A percentile compares a stretch with the other conserved stretches of the same genome.
phyloP scores from a whole-genome alignment of 192 early-diverging fungal species.

The Lobosporangium transversale region DNA sequence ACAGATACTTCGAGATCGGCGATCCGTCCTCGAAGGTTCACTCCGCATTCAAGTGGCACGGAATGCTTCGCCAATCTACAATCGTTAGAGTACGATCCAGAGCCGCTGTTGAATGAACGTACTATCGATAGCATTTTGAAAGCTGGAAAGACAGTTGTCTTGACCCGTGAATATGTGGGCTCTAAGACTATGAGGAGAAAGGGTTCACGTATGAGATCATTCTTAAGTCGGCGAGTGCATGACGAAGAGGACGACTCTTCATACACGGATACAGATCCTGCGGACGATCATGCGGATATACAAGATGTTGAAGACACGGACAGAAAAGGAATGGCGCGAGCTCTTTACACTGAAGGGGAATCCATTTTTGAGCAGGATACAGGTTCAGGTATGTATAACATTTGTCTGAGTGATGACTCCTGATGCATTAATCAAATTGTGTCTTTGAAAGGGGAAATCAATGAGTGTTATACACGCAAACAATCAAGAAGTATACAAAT shows the following conservation, averaged over 20 bases:
- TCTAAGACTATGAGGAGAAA: constrained; percentile 12
- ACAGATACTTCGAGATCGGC: constrained; percentile 8
- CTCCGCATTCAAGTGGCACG: constrained; percentile 24
- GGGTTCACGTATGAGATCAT: constrained; percentile 18
- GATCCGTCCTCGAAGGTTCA: constrained; percentile 11
- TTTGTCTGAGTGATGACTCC: too few relatives aligned
- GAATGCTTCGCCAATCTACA: constrained; percentile 62
- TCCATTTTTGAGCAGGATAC: constrained; percentile 19
- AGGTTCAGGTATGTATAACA: constrained; percentile 31
- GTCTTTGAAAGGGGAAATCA: too few relatives aligned
- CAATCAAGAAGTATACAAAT: too few relatives aligned
- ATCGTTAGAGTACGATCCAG: constrained; percentile 60
- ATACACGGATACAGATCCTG: constrained; percentile 32
- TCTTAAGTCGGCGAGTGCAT: constrained; percentile 6
- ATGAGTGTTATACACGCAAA: too few relatives aligned
- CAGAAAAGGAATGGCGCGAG: constrained; percentile 6
- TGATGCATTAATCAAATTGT: too few relatives aligned
- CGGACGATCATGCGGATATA: constrained; percentile 8
- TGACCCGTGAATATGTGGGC: constrained; percentile 61
- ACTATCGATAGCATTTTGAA: constrained; percentile 58
- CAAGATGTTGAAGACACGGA: constrained; percentile 13
- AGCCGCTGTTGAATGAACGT: constrained; percentile 57
- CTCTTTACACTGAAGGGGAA: constrained; percentile 3
- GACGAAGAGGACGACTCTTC: constrained; percentile 27
- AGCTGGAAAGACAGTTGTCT: constrained; percentile 55